A percentile compares a stretch with the other conserved stretches of the same genome.
Evolutionary conservation across 78 protist species (phyloP).

Genomic region (Dictyostelium firmibasis): DNA sequence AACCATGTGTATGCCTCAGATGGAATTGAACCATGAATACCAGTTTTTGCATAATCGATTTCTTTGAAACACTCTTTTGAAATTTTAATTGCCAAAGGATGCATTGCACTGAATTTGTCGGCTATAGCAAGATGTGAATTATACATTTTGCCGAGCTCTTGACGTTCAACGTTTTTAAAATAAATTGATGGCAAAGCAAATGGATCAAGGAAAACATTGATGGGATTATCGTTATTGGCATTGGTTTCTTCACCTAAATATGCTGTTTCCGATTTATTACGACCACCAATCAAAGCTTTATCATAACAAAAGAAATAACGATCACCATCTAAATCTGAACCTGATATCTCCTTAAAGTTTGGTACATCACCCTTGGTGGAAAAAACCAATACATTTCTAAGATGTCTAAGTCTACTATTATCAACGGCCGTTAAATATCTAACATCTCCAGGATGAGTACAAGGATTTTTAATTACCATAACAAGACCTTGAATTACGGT

Average conservation of each 20-base stretch:
- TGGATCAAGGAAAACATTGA: neutral
- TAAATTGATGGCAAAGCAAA: neutral
- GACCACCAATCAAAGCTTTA: neutral
- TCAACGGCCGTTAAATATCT: slow-evolving; percentile 35
- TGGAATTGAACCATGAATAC: slow-evolving; percentile 50
- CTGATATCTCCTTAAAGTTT: slow-evolving; percentile 37
- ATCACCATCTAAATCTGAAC: slow-evolving; percentile 87
- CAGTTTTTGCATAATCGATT: slow-evolving; percentile 78
- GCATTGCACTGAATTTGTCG: neutral
- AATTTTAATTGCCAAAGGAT: neutral
- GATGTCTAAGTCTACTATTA: neutral
- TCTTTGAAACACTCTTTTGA: slow-evolving; percentile 60
- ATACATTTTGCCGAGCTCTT: slow-evolving; percentile 38
- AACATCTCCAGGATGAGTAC: slow-evolving; percentile 85
- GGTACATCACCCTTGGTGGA: slow-evolving; percentile 64
- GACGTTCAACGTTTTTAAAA: neutral
- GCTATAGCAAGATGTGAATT: slow-evolving; percentile 41
- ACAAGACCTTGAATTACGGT: slow-evolving; percentile 8
- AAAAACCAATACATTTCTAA: slow-evolving; percentile 50
- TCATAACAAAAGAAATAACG: slow-evolving; percentile 60
- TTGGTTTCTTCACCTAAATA: neutral
- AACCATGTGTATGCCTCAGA: neutral
- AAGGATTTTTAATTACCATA: slow-evolving; percentile 72
- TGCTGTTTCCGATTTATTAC: neutral
- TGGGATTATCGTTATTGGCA: neutral